Evolutionary conservation across 1,284 basidiomycete species (phyloP), one percentile per base, ranked within the genome.

Genomic region (Heliocybe sulcata): DNA sequence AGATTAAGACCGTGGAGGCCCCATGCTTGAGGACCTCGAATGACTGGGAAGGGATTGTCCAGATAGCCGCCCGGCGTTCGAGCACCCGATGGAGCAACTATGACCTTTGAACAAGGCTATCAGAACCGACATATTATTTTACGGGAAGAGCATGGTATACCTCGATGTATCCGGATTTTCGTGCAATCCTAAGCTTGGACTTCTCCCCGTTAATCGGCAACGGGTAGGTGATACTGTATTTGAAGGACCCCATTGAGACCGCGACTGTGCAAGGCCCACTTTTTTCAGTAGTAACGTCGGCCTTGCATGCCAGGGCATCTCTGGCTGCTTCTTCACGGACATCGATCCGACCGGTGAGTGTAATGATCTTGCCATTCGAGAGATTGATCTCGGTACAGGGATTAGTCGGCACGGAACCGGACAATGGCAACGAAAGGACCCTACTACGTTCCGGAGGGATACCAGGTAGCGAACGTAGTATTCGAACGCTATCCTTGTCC

Each of bases 1-100:
- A 53, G 53, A 35, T 19, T 20, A 11, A 52, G 3, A 11, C 10
- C 12, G 23, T 52, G 51, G 3, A 52, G 26, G 33, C 29, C 33
- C 51, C 27, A 52, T 10, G 31, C 19, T 20, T 33, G 26, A 56
- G 61, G 56, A n/a, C 48, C 22, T 29, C 20, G 16, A 20, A 50
- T n/a, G 48, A 50, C 26, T 23, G 48, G 48, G 48, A 50, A 50
- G 22, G 48, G 48, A 20, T 29, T 50, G 22, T 9, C 9, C 4
- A 23, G 19, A 45, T 45, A 45, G 4, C 42, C 42, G 16, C 16
- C 20, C 12, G 48, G n/a, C 8, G 19, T 3, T n/a, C 3, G 22
- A 9, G 25, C 10, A 10, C 16, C 25, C 12, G 23, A 51, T n/a
- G 29, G 26, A 12, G 50, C 26, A 22, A 51, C 50, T 3, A 33